phyloP scores from a whole-genome alignment of 345 rosid genomes.

The Arabis alpina region DNA sequence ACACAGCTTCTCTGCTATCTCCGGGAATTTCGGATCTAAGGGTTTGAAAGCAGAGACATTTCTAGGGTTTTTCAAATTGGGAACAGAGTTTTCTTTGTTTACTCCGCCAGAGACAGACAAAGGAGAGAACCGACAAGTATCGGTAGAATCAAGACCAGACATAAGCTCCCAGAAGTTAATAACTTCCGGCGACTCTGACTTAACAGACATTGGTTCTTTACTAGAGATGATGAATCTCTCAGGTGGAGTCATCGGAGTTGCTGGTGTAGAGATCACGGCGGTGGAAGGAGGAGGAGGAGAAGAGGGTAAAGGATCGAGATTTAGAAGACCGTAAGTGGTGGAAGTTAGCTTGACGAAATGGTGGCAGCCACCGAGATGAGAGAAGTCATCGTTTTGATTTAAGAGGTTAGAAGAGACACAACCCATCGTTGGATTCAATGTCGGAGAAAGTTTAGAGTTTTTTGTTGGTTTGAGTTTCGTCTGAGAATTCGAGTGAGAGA shows the following conservation, averaged over 20 bases:
- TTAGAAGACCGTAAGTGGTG: constrained; percentile 87
- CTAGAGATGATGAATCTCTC: constrained; percentile 55
- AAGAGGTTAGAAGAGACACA: constrained; percentile 82
- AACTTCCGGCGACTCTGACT: constrained; percentile 61
- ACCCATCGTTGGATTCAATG: constrained; percentile 52
- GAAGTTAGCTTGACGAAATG: constrained; percentile 91
- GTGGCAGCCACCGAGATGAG: constrained; percentile 61
- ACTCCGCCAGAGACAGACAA: constrained; percentile 9
- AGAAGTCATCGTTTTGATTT: constrained; percentile 65
- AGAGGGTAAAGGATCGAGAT: constrained; percentile 61
- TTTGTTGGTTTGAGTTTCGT: not conserved
- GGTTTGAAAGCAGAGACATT: constrained; percentile 14
- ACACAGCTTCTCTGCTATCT: constrained; percentile 39
- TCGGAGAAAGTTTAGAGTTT: not conserved
- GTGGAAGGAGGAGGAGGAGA: constrained; percentile 24
- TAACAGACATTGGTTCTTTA: constrained; percentile 44
- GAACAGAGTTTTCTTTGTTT: constrained; percentile 60
- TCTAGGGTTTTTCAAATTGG: constrained; percentile 43
- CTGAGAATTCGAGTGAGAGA: constrained; percentile 29
- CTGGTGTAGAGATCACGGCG: constrained; percentile 28
- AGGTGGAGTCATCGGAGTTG: constrained; percentile 66
- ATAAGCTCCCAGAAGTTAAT: constrained; percentile 89
- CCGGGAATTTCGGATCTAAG: constrained; percentile 34
- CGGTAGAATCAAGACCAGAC: constrained; percentile 71
- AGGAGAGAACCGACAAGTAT: constrained; percentile 71